Base-by-base conservation (phyloP, 202 grass and related monocot species). In the Miscanthus sacchariflorus region DNA sequence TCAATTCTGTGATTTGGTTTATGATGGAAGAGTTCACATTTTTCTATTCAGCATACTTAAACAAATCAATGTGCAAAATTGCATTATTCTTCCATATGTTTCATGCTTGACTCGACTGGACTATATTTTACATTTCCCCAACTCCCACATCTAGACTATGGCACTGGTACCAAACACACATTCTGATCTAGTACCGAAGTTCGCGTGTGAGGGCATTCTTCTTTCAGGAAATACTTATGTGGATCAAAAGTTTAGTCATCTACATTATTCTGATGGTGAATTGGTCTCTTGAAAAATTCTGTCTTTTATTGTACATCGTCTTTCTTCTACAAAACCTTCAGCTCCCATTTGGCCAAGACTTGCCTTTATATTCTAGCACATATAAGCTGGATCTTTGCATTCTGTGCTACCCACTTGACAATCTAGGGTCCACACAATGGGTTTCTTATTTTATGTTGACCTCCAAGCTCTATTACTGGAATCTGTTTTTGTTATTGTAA, bases 1-100 rank as follows among this genome's bases (percentile, higher is more conserved):
- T 67, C 36, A 71, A 69, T 86, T 25, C 70, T 85, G 64, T 92
- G 24, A 59, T 86, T 74, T 70, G 28, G 35, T 23, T 82, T 12
- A 65, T 83, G 28, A 66, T 85, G 44, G 46, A 86, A 73, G 24
- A 77, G 24, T 19, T 77, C 25, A 25, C 50, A 21, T 39, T 81
- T 0, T 14, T 39, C 12, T 40, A 67, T 64, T 81, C 48, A 82
- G 30, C 1, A 2, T 66, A 78, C 1, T 7, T 35, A 43, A 84
- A 64, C 79, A 67, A 56, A 15, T 7, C 15, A 74, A 87, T 78
- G 59, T 52, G 15, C 43, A 25, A 67, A 36, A 48, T 48, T 79
- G 17, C 30, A 64, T 81, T 44, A 54, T 82, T 69, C 21, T 82
- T 84, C 74, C 45, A 65, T 77, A 80, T 52, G 24, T 76, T 77